Percentiles rank a stretch among this genome's conserved stretches.
Evolutionary conservation across 352 stramenopile species (phyloP).

Genomic region (Globisporangium echinulatum): DNA sequence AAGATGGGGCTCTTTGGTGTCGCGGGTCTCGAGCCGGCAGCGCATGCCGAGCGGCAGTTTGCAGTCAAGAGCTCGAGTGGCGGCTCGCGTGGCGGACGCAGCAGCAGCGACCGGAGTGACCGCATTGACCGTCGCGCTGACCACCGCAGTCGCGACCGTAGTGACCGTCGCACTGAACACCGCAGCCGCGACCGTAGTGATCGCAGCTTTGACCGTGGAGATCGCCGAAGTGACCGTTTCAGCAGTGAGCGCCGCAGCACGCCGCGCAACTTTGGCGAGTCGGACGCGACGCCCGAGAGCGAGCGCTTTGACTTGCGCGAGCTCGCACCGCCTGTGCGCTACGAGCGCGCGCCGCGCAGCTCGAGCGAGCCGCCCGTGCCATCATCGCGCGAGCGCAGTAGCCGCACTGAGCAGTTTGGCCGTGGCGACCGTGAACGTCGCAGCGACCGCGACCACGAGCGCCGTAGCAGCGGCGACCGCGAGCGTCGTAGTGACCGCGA

Average conservation of each 20-base stretch:
- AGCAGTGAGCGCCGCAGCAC: conserved; percentile 1
- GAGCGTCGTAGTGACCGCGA: conserved; percentile 10
- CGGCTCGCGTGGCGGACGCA: not conserved
- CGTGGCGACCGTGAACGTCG: conserved; percentile 4
- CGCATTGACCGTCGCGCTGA: too few relatives aligned
- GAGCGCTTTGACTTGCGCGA: conserved; percentile 11
- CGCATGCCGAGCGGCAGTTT: conserved; percentile 11
- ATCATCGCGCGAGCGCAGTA: not conserved
- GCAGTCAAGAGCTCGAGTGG: conserved; percentile 10
- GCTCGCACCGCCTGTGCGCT: not conserved
- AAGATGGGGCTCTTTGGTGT: conserved; percentile 87
- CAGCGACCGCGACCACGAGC: conserved; percentile 5
- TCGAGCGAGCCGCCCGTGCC: not conserved
- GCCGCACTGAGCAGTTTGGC: not conserved
- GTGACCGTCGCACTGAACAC: not conserved
- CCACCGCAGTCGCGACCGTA: not conserved
- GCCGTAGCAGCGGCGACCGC: conserved; percentile 4
- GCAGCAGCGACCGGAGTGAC: not conserved
- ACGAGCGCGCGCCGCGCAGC: not conserved
- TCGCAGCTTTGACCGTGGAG: not conserved
- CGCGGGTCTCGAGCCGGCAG: conserved; percentile 44
- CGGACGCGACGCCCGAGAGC: not conserved
- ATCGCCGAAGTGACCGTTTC: not conserved
- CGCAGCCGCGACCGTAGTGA: not conserved
- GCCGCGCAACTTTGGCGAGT: conserved; percentile 15